Evolutionary conservation across 805 yeast species (phyloP).

Genomic region (Candida nanaspora): DNA sequence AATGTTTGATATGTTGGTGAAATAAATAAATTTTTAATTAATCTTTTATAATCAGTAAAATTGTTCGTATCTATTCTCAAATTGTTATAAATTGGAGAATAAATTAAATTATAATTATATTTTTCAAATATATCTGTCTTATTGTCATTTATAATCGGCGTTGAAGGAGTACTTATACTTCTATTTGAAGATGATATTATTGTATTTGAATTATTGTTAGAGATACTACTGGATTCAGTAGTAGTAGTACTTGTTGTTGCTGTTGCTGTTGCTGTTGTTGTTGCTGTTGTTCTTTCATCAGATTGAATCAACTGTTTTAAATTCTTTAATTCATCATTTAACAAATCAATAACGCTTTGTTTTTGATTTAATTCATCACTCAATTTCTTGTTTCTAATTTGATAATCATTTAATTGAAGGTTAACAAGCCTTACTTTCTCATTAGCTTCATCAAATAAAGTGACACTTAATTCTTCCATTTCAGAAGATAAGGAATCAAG

Average conservation of each 20-base stretch:
- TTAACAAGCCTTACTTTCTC: constrained; percentile 78
- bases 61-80: constrained; percentile 36
- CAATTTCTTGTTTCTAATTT: constrained; percentile 51
- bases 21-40: constrained; percentile 19
- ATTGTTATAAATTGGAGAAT: constrained; percentile 25
- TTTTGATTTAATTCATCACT: constrained; percentile 54
- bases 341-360: constrained; percentile 55
- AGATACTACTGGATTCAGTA: neutral
- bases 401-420: constrained; percentile 52
- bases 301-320: constrained; percentile 46
- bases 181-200: neutral
- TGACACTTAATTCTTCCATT: constrained; percentile 72
- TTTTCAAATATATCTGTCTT: constrained; percentile 12
- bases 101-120: constrained; percentile 18
- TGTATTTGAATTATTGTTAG: neutral
- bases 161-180: no score
- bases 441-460: constrained; percentile 79
- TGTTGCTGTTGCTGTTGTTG: neutral
- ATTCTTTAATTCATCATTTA: constrained; percentile 61
- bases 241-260: neutral
- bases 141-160: constrained; percentile 5
- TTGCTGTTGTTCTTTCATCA: neutral
- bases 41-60: constrained; percentile 38
- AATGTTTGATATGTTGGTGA: constrained; percentile 17
- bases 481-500: constrained; percentile 58